Evolutionary conservation across 1,284 basidiomycete genomes (phyloP).

Genomic region (Naganishia liquefaciens): DNA sequence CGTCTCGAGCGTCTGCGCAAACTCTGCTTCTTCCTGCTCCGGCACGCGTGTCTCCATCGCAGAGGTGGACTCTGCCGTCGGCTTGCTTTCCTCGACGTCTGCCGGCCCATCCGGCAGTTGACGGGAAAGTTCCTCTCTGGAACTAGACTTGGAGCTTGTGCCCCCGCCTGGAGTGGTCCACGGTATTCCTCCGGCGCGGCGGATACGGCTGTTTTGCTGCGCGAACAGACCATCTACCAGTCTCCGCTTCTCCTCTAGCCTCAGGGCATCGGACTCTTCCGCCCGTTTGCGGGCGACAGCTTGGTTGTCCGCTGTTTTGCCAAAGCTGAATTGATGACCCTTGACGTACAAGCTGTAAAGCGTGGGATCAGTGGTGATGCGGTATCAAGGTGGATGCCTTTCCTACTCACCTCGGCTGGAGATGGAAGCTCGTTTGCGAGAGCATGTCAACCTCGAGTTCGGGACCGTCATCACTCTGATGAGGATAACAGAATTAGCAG

Average conservation of each 20-base stretch:
- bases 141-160: not conserved
- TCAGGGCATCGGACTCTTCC: conserved; percentile 16
- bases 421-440: conserved; percentile 21
- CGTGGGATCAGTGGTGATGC: not conserved
- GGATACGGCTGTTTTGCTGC: not conserved
- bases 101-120: not conserved
- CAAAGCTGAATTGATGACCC: conserved; percentile 12
- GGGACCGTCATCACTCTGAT: not conserved
- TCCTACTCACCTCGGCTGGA: conserved; percentile 14
- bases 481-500: not conserved
- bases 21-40: conserved; percentile 18
- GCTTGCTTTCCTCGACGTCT: not conserved
- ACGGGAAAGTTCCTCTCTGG: not conserved
- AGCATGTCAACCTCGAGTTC: conserved; percentile 22
- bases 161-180: not conserved
- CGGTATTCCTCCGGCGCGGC: conserved; percentile 5
- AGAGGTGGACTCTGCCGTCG: conserved; percentile 1
- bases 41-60: conserved; percentile 19
- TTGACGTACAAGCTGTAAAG: conserved; percentile 18
- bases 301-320: conserved; percentile 20
- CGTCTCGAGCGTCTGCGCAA: conserved; percentile 17
- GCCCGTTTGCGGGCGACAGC: conserved; percentile 23
- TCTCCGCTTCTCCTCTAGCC: conserved; percentile 26
- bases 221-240: conserved; percentile 5
- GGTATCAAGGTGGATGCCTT: not conserved